These are phyloP conservation scores for Nemania diffusa DNA, from an alignment of 2,329 filamentous ascomycete species.

Conservation along the genomic window DNA sequence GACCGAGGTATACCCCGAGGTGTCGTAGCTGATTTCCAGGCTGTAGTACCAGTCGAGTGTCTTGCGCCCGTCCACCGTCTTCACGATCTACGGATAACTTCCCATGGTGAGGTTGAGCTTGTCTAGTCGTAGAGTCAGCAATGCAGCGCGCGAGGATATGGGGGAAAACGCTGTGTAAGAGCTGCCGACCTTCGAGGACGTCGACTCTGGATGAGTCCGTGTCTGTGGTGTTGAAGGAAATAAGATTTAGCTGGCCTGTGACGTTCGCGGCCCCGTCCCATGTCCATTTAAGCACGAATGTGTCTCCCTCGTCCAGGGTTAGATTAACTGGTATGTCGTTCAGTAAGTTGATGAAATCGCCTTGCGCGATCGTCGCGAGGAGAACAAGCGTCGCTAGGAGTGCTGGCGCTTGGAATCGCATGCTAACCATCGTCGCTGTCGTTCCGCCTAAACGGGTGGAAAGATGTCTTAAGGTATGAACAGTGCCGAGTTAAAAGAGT, in stretches of 20 bases:
- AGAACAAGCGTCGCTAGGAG: neutral
- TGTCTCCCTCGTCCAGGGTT: constrained; percentile 20
- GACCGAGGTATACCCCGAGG: neutral
- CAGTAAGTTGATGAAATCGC: neutral
- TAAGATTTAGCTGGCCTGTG: neutral
- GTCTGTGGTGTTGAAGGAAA: neutral
- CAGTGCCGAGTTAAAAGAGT: neutral
- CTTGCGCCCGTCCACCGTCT: neutral
- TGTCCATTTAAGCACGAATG: constrained; percentile 12
- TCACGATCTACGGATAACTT: constrained; percentile 14
- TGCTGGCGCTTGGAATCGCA: neutral
- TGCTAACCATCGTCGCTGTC: neutral
- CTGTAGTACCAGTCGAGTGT: constrained; percentile 17
- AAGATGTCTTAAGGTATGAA: neutral
- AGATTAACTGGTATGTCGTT: constrained; percentile 4
- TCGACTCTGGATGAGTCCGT: neutral
- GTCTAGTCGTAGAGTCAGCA: constrained; percentile 5
- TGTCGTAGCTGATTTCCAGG: constrained; percentile 2
- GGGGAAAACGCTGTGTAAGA: neutral
- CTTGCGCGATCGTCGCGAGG: neutral
- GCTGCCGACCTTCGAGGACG: constrained; percentile 10
- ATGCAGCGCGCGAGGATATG: neutral
- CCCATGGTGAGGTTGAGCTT: constrained; percentile 11
- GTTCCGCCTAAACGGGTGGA: too few species aligned
- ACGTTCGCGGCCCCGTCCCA: constrained; percentile 12